phyloP scores from a whole-genome alignment of 2,329 filamentous ascomycete genomes.

The Trichophaea hybrida region DNA sequence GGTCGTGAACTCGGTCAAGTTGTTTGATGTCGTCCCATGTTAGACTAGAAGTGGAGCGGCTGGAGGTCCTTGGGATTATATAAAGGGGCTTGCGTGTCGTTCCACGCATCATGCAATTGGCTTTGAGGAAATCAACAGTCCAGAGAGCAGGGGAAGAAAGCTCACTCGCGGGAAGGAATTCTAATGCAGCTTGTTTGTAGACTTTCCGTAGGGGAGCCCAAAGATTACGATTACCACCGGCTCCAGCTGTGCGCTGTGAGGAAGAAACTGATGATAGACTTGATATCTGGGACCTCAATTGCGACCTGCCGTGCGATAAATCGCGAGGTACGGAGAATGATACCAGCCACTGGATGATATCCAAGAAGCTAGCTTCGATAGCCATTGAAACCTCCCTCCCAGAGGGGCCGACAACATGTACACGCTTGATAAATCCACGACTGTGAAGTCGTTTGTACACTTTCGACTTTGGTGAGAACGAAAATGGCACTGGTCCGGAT shows the following conservation, averaged over 20 bases:
- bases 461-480: conserved; percentile 11
- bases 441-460: conserved; percentile 11
- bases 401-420: conserved; percentile 8
- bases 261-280: background rate
- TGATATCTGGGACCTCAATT: background rate
- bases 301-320: background rate
- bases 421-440: conserved; percentile 15
- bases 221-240: background rate
- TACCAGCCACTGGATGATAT: conserved; percentile 10
- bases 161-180: conserved; percentile 10
- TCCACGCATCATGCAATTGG: conserved; percentile 14
- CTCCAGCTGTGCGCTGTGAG: background rate
- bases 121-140: conserved; percentile 20
- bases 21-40: conserved; percentile 6
- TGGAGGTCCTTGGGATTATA: conserved; percentile 5
- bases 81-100: conserved; percentile 11
- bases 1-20: background rate
- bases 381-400: conserved; percentile 12
- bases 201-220: conserved; percentile 19
- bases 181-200: conserved; percentile 13
- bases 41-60: background rate
- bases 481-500: background rate
- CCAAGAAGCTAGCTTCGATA: conserved; percentile 6
- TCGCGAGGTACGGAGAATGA: background rate
- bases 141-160: conserved; percentile 9